Evolutionary conservation across 768 basidiomycete species (phyloP).

Genomic region (Trametes elegans): DNA sequence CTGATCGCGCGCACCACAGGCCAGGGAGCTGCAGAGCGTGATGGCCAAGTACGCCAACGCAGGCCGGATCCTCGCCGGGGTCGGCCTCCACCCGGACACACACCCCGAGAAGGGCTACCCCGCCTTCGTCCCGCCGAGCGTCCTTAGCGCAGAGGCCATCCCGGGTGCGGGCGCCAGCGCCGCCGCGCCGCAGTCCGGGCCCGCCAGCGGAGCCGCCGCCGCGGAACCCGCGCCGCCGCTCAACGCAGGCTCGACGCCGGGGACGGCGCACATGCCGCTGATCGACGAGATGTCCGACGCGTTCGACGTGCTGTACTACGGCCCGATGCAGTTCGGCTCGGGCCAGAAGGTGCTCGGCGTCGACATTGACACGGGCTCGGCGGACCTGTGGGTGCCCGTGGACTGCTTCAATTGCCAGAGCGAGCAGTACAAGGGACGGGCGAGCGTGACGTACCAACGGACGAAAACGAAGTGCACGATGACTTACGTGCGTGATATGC

Average conservation of each 20-base stretch:
- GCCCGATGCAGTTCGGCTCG: conserved; percentile 50
- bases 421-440: conserved; percentile 36
- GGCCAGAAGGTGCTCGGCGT: conserved; percentile 50
- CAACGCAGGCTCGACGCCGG: background rate
- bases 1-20: conserved; percentile 25
- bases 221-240: background rate
- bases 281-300: conserved; percentile 38
- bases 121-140: conserved; percentile 21
- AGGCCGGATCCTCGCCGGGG: conserved; percentile 27
- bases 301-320: conserved; percentile 50
- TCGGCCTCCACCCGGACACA: conserved; percentile 32
- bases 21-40: conserved; percentile 27
- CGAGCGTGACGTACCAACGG: conserved; percentile 43
- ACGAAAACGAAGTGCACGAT: conserved; percentile 35
- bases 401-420: conserved; percentile 39
- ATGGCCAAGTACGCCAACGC: conserved; percentile 33
- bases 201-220: background rate
- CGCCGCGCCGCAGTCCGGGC: too few species aligned
- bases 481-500: conserved; percentile 43
- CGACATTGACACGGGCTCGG: conserved; percentile 67
- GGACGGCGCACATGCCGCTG: conserved; percentile 31
- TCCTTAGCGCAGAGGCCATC: conserved; percentile 16
- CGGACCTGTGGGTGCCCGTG: conserved; percentile 60
- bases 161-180: too few species aligned
- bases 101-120: conserved; percentile 26